phyloP scores from a whole-genome alignment of 345 rosid species.

The Bretschneidera sinensis region DNA sequence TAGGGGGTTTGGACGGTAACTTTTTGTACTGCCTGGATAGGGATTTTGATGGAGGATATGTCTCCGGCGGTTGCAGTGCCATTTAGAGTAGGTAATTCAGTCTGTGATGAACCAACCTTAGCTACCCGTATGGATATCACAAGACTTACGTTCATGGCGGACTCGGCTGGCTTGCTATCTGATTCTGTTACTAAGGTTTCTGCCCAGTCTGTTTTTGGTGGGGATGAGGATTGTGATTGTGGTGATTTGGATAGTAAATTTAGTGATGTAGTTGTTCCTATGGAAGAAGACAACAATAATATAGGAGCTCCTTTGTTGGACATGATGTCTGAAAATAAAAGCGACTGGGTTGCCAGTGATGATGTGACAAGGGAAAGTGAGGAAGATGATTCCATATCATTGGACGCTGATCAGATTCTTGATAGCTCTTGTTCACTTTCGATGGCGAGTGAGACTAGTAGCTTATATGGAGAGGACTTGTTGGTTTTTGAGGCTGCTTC shows the following conservation, averaged over 20 bases:
- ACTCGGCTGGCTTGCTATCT: conserved; percentile 30
- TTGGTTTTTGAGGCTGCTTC: conserved; percentile 39
- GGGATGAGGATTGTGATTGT: conserved; percentile 31
- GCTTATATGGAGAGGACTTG: conserved; percentile 67
- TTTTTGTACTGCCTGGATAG: conserved; percentile 35
- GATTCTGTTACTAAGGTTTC: conserved; percentile 41
- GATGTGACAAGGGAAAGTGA: conserved; percentile 34
- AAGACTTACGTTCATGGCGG: conserved; percentile 36
- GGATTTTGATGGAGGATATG: conserved; percentile 70
- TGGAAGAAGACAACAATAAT: conserved; percentile 23
- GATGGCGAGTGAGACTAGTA: conserved; percentile 66
- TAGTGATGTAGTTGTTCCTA: conserved; percentile 20
- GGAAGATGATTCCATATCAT: conserved; percentile 55
- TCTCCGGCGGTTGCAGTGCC: conserved; percentile 42
- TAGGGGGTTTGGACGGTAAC: conserved; percentile 35
- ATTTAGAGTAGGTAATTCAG: conserved; percentile 48
- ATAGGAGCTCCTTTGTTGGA: conserved; percentile 29
- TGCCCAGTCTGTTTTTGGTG: conserved; percentile 14
- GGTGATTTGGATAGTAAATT: conserved; percentile 36
- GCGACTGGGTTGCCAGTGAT: conserved; percentile 32
- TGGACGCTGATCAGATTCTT: conserved; percentile 54
- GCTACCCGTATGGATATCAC: conserved; percentile 33
- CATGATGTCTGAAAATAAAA: conserved; percentile 35
- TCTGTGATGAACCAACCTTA: conserved; percentile 36
- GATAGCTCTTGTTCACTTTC: conserved; percentile 59